Percentiles rank a stretch among this genome's conserved stretches.
phyloP scores from a whole-genome alignment of 1,284 basidiomycete species.

The Apiotrichum brassicae region DNA sequence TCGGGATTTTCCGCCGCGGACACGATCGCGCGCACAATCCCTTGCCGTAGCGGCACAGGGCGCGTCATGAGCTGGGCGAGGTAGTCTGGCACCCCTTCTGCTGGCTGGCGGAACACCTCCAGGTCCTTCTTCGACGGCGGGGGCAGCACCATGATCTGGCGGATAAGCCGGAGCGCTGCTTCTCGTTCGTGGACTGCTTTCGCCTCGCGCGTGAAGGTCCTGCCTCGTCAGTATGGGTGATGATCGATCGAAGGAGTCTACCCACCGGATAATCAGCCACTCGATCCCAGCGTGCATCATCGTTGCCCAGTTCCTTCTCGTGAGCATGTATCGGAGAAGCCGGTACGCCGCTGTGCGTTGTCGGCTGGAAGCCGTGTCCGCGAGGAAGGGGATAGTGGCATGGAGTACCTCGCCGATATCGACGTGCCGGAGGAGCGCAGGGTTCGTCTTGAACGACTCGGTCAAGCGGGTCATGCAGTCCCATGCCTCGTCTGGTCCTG shows the following conservation, averaged over 20 bases:
- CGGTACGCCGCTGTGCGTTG: conserved; percentile 80
- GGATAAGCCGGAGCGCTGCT: conserved; percentile 86
- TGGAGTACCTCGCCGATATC: conserved; percentile 64
- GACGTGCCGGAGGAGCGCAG: conserved; percentile 71
- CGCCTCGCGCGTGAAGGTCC: conserved; percentile 76
- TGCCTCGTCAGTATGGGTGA: conserved; percentile 35
- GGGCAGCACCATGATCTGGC: conserved; percentile 60
- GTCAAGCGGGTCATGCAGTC: conserved; percentile 59
- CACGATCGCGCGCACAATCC: conserved; percentile 77
- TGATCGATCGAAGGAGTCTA: neutral
- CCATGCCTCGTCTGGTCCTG: conserved; percentile 24
- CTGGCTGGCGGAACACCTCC: neutral
- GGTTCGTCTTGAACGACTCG: conserved; percentile 62
- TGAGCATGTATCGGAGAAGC: conserved; percentile 72
- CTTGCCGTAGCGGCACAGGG: conserved; percentile 49
- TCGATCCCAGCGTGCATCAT: conserved; percentile 56
- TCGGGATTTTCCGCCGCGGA: conserved; percentile 90
- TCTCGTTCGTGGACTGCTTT: conserved; percentile 78
- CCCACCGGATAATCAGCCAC: conserved; percentile 80
- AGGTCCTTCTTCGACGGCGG: conserved; percentile 9
- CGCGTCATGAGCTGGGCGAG: conserved; percentile 15
- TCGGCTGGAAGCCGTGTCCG: conserved; percentile 66
- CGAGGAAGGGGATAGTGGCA: conserved; percentile 68
- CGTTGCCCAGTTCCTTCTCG: conserved; percentile 50
- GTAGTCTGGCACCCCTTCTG: neutral